Conservation (phyloP, 2,329 filamentous ascomycete genomes). For the Canariomyces notabilis region DNA sequence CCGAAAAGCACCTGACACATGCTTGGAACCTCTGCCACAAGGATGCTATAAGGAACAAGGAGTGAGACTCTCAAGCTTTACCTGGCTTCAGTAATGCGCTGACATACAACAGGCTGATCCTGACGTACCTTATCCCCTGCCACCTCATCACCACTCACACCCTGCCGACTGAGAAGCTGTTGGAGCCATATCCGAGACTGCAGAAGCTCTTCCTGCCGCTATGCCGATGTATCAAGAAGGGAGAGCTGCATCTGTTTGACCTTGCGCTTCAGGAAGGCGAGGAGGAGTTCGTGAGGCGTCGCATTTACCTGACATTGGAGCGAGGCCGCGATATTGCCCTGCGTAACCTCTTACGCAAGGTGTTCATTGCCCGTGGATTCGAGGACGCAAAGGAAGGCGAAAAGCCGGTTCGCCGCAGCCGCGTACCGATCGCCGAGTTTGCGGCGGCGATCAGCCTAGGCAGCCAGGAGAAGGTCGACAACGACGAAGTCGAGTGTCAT, state of each 20-base stretch:
- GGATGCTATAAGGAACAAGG: conserved; percentile 67
- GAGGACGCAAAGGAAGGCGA: conserved; percentile 67
- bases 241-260: conserved; percentile 81
- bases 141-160: conserved; percentile 83
- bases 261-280: conserved; percentile 74
- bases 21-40: conserved; percentile 80
- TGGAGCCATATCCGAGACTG: conserved; percentile 70
- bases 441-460: conserved; percentile 75
- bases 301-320: conserved; percentile 93
- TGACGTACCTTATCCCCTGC: conserved; percentile 92
- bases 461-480: conserved; percentile 63
- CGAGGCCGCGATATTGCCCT: conserved; percentile 86
- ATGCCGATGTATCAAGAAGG: conserved; percentile 70
- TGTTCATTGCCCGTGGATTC: conserved; percentile 79
- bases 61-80: conserved; percentile 46
- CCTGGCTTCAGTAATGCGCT: background rate
- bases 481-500: conserved; percentile 92
- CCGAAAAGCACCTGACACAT: conserved; percentile 72
- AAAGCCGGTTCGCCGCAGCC: conserved; percentile 61
- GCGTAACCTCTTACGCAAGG: conserved; percentile 86
- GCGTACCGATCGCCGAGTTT: conserved; percentile 80
- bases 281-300: conserved; percentile 85
- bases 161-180: conserved; percentile 66
- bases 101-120: conserved; percentile 60
- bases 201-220: conserved; percentile 75